Conservation (phyloP, 306 rosid genomes). For the Albizia julibrissin region DNA sequence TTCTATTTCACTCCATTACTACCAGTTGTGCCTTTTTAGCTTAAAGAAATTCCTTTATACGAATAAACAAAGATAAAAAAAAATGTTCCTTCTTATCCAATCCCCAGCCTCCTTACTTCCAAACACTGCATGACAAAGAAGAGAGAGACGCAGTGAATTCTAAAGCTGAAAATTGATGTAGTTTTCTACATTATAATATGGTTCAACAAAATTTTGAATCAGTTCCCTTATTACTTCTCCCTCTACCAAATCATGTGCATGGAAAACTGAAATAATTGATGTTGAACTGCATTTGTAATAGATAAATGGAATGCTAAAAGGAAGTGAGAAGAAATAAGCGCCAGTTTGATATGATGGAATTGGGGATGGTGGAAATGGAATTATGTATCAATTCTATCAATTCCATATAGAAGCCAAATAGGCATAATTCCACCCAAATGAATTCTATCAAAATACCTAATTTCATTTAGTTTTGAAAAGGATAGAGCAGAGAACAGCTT, state of each 20-base stretch:
- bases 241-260: background rate
- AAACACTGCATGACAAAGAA: background rate
- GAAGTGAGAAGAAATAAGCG: conserved; percentile 25
- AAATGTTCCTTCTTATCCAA: background rate
- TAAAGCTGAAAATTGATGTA: background rate
- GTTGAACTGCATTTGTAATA: background rate
- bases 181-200: background rate
- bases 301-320: conserved; percentile 4
- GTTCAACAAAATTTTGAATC: background rate
- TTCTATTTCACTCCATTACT: background rate
- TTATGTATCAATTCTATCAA: too few species aligned
- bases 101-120: background rate
- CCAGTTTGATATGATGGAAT: too few species aligned
- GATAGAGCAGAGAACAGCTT: conserved; percentile 30
- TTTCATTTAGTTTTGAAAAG: conserved; percentile 5
- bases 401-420: too few species aligned
- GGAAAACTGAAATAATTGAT: background rate
- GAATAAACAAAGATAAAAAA: background rate
- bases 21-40: background rate
- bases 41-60: background rate
- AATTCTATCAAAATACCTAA: too few species aligned
- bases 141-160: background rate
- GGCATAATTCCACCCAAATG: too few species aligned
- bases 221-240: background rate
- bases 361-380: too few species aligned